A percentile compares a stretch with the other conserved stretches of the same genome.
phyloP scores from a whole-genome alignment of 768 basidiomycete genomes.

The Tubosaeta sp. region DNA sequence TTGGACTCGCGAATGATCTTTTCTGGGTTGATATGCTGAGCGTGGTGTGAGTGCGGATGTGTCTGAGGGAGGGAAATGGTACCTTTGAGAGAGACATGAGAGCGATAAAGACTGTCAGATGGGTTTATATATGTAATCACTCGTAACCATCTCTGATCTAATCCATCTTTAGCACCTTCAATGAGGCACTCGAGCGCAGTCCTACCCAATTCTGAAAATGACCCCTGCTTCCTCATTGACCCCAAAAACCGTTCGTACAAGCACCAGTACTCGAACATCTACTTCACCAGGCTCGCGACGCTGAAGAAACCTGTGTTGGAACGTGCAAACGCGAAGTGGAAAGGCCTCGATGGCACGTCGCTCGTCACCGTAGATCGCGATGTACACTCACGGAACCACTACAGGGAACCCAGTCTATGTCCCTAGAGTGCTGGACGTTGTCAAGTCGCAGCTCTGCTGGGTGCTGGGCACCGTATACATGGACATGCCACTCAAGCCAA shows the following conservation, averaged over 20 bases:
- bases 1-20: constrained; percentile 54
- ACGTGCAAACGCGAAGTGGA: constrained; percentile 50
- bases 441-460: constrained; percentile 81
- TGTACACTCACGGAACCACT: constrained; percentile 7
- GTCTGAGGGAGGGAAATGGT: not conserved
- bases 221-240: constrained; percentile 42
- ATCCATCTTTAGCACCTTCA: not conserved
- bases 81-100: constrained; percentile 63
- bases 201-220: constrained; percentile 24
- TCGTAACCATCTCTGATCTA: not conserved
- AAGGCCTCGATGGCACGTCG: constrained; percentile 36
- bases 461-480: constrained; percentile 95
- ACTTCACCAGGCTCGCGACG: constrained; percentile 55
- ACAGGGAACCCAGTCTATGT: constrained; percentile 67
- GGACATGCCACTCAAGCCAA: constrained; percentile 99
- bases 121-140: constrained; percentile 1
- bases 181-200: constrained; percentile 27
- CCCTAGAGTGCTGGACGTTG: constrained; percentile 82
- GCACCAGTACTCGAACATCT: constrained; percentile 72
- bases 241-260: constrained; percentile 49
- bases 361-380: not conserved
- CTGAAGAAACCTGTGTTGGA: constrained; percentile 46
- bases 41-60: not conserved
- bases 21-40: constrained; percentile 65
- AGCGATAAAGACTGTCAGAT: constrained; percentile 5